A percentile compares a stretch with the other conserved stretches of the same genome.
Evolutionary conservation across 2,329 filamentous ascomycete genomes (phyloP).

Genomic region (Colletotrichum sp.): DNA sequence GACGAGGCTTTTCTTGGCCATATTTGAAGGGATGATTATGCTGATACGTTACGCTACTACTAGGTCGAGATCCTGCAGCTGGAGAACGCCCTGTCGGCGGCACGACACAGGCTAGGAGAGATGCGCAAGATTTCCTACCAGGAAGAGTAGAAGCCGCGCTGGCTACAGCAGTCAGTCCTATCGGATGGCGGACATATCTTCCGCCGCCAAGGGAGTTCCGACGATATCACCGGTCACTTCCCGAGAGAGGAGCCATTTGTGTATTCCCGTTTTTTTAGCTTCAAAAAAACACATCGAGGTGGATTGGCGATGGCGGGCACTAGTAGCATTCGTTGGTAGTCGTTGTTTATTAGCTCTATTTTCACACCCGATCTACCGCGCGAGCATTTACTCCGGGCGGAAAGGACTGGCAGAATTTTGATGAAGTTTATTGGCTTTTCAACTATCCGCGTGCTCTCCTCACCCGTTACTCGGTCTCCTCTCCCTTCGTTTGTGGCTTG

Average conservation of each 20-base stretch:
- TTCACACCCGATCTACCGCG: background rate
- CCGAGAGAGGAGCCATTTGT: background rate
- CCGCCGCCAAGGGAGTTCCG: background rate
- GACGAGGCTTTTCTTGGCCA: background rate
- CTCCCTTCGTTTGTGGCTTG: background rate
- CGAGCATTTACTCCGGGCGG: background rate
- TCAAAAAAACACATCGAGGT: background rate
- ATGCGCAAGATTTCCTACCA: constrained; percentile 98
- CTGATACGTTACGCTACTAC: background rate
- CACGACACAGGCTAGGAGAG: constrained; percentile 85
- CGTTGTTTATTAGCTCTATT: background rate
- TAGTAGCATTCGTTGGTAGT: background rate
- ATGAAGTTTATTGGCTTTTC: background rate
- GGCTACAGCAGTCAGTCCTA: background rate
- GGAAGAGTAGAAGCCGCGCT: constrained; percentile 61
- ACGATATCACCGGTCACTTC: background rate
- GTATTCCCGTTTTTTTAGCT: background rate
- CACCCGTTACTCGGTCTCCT: background rate
- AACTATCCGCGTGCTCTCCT: too few relatives aligned
- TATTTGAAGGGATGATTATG: background rate
- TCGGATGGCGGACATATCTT: background rate
- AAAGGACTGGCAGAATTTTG: background rate
- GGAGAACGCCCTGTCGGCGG: constrained; percentile 82
- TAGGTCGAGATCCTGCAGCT: constrained; percentile 97
- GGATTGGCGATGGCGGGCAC: background rate